Percentiles rank a stretch among this genome's conserved stretches.
Conservation (phyloP, 805 yeast species). For the Torulaspora franciscae region DNA sequence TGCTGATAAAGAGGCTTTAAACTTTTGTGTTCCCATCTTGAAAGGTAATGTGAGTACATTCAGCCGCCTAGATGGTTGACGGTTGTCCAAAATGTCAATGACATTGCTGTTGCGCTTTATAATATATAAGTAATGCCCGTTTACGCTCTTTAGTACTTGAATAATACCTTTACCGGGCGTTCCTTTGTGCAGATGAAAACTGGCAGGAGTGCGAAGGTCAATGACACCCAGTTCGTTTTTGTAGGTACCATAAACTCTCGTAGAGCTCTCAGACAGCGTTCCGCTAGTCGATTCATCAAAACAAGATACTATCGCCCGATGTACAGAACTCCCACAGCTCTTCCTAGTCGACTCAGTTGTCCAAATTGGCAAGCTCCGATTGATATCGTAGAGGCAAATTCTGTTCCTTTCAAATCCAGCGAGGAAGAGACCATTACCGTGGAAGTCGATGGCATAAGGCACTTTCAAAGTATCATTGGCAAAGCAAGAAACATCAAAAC, state of each 20-base stretch:
- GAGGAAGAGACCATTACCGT: conserved; percentile 22
- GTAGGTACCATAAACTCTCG: conserved; percentile 29
- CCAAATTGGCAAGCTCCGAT: conserved; percentile 27
- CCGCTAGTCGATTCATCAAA: conserved; percentile 18
- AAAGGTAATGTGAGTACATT: conserved; percentile 25
- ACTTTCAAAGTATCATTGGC: conserved; percentile 36
- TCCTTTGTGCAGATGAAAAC: conserved; percentile 6
- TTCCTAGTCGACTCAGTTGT: conserved; percentile 9
- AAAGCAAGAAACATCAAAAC: conserved; percentile 31
- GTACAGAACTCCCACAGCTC: conserved; percentile 9
- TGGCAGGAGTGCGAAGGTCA: conserved; percentile 19
- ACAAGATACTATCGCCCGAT: conserved; percentile 30
- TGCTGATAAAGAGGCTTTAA: conserved; percentile 21
- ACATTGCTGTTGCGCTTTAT: conserved; percentile 30
- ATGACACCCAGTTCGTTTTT: conserved; percentile 26
- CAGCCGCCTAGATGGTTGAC: conserved; percentile 20
- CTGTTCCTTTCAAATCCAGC: conserved; percentile 33
- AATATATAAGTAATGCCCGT: conserved; percentile 37
- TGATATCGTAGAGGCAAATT: conserved; percentile 33
- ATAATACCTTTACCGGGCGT: conserved; percentile 32
- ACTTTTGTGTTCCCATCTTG: conserved; percentile 23
- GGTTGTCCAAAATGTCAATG: conserved; percentile 36
- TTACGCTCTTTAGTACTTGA: conserved; percentile 37
- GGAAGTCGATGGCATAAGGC: conserved; percentile 29
- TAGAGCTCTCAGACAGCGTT: background rate